Conservation (phyloP, 768 basidiomycete species). For the Auricularia sp. region DNA sequence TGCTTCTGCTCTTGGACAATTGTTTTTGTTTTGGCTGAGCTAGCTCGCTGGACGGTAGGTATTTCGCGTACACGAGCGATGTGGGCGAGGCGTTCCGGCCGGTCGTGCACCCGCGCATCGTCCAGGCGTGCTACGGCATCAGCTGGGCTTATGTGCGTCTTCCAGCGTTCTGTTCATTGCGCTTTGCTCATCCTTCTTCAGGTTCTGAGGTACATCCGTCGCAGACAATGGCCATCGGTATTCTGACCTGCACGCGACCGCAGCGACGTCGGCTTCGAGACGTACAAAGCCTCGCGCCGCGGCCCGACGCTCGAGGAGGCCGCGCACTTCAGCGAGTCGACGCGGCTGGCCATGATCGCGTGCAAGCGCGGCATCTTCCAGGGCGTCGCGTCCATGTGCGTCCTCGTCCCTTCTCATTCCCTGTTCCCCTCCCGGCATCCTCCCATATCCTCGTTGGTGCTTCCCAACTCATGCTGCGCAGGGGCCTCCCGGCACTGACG, state of each 20-base stretch:
- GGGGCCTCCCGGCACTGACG: constrained; percentile 76
- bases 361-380: constrained; percentile 73
- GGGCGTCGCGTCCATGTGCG: constrained; percentile 72
- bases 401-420: constrained; percentile 3
- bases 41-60: background rate
- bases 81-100: constrained; percentile 72
- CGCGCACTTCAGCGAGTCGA: constrained; percentile 58
- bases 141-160: constrained; percentile 62
- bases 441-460: too few species aligned
- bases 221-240: background rate
- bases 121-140: constrained; percentile 70
- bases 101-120: constrained; percentile 59
- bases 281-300: constrained; percentile 62
- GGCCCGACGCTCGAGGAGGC: constrained; percentile 63
- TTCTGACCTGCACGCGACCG: background rate
- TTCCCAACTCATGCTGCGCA: constrained; percentile 15
- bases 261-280: constrained; percentile 69
- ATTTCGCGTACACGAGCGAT: background rate
- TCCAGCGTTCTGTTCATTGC: background rate
- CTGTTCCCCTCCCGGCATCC: too few species aligned
- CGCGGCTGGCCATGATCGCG: constrained; percentile 57
- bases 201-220: background rate
- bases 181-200: background rate
- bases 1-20: constrained; percentile 51
- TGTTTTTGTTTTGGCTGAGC: constrained; percentile 14